Base-by-base conservation (phyloP, 1,139 yeast genomes). In the Blastobotrys illinoisensis region DNA sequence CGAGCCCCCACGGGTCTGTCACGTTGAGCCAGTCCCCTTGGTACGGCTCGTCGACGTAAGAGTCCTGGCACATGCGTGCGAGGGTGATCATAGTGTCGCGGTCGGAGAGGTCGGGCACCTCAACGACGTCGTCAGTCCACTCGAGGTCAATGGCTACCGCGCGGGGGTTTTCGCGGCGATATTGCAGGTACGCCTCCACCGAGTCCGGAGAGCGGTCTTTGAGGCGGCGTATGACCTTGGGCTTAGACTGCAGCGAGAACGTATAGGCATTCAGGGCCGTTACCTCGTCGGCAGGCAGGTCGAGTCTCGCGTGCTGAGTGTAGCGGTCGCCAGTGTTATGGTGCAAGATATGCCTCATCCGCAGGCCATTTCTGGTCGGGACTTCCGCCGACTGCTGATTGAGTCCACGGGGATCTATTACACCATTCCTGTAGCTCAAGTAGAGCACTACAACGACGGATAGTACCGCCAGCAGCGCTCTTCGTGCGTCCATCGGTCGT, bases 11-110 rank as follows among this genome's bases (percentile, higher is more conserved):
- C 0, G 80, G 79, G 20, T 75, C 79, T 0, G 83, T 84, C 5
- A 91, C 83, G 63, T 91, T 95, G 48, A 86, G 74, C 99, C 99
- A 93, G 67, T 89, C 96, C 54, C 91, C 96, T 44, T 83, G 80
- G 44, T 75, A 71, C 1, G 98, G 97, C 44, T 81, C 73, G 51
- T 80, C 79, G 1, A 89, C 96, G 66, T 93, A 93, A 1, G 99
- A 98, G 70, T 93, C 88, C 1, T 96, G 87, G 0, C 97, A 83
- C 80, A 93, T 86, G 54, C 86, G 73, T 0, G 98, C 99, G 48
- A 93, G 72, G 1, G 87, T 74, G 4, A 91, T 75, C 5, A 93
- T 68, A 0, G 97, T 87, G 45, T 81, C 82, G 54, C 79, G 79
- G 69, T 91, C 96, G 2, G 81, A 72, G 7, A 93, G 73, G 64